Evolutionary conservation across 805 yeast species (phyloP).

Genomic region (Maudiozyma barnettii): DNA sequence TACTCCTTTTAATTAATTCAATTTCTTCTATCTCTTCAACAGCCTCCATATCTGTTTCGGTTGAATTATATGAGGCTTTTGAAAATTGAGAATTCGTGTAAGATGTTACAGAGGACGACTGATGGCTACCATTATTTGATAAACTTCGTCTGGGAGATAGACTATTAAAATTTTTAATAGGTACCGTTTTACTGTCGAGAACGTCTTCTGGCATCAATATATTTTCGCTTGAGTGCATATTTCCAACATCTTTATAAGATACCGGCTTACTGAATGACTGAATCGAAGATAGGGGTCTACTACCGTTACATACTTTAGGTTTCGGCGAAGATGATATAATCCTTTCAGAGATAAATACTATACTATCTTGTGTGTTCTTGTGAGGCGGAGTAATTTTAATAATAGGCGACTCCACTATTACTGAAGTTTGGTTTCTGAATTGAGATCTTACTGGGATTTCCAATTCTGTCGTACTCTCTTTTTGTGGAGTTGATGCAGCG

Average conservation of each 20-base stretch:
- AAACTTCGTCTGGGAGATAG: constrained; percentile 20
- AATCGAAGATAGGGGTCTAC: constrained; percentile 18
- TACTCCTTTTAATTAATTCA: not conserved
- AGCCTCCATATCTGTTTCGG: constrained; percentile 8
- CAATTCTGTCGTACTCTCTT: not conserved
- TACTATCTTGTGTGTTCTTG: constrained; percentile 10
- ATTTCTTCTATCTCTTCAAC: not conserved
- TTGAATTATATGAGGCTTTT: constrained; percentile 12
- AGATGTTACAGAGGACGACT: constrained; percentile 9
- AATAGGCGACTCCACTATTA: constrained; percentile 1
- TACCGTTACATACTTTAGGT: not conserved
- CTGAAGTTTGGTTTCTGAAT: constrained; percentile 7
- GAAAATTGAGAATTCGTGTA: constrained; percentile 22
- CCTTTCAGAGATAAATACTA: constrained; percentile 9
- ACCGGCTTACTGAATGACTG: constrained; percentile 13
- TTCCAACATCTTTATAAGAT: not conserved
- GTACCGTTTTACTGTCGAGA: constrained; percentile 10
- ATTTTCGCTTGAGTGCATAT: constrained; percentile 5
- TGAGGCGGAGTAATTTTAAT: not conserved
- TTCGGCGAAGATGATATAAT: not conserved
- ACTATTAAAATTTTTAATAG: not conserved
- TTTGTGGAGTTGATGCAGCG: constrained; percentile 16
- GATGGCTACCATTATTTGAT: constrained; percentile 19
- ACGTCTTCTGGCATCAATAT: constrained; percentile 7
- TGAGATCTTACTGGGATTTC: constrained; percentile 16